Conservation (phyloP, 2,329 filamentous ascomycete species). For the Fusarium caatingaense region DNA sequence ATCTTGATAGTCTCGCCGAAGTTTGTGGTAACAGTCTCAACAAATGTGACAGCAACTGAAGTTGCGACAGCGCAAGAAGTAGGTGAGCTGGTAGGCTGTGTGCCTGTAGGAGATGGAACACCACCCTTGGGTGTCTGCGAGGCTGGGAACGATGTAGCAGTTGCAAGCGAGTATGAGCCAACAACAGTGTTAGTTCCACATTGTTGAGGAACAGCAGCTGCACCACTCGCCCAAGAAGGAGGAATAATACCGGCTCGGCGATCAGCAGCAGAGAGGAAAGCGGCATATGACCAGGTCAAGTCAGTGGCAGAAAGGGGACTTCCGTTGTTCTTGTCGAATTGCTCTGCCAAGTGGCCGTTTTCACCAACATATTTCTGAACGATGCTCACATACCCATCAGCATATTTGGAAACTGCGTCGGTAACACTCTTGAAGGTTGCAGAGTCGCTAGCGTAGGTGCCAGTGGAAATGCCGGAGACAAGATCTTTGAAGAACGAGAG, state of each 20-base stretch:
- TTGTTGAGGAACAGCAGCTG: conserved; percentile 59
- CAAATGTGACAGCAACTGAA: conserved; percentile 71
- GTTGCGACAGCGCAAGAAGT: conserved; percentile 55
- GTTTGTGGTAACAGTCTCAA: conserved; percentile 65
- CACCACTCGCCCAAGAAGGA: conserved; percentile 64
- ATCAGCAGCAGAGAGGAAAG: conserved; percentile 72
- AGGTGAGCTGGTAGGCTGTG: conserved; percentile 45
- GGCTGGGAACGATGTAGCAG: conserved; percentile 61
- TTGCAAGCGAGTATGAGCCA: conserved; percentile 64
- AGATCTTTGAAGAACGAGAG: conserved; percentile 78
- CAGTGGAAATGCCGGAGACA: conserved; percentile 65
- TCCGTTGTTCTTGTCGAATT: conserved; percentile 68
- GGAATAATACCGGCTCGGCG: conserved; percentile 68
- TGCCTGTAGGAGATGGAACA: conserved; percentile 47
- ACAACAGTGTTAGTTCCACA: conserved; percentile 61
- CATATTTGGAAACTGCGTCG: conserved; percentile 67
- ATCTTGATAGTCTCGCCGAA: conserved; percentile 75
- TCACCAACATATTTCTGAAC: conserved; percentile 70
- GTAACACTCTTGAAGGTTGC: conserved; percentile 66
- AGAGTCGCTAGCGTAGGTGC: conserved; percentile 68
- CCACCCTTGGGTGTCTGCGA: conserved; percentile 58
- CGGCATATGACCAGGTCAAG: conserved; percentile 79
- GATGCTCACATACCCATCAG: conserved; percentile 70
- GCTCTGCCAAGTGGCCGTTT: conserved; percentile 75
- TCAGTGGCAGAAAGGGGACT: conserved; percentile 71